Conservation (phyloP, 306 rosid genomes). For the Lathyrus tuberosus region DNA sequence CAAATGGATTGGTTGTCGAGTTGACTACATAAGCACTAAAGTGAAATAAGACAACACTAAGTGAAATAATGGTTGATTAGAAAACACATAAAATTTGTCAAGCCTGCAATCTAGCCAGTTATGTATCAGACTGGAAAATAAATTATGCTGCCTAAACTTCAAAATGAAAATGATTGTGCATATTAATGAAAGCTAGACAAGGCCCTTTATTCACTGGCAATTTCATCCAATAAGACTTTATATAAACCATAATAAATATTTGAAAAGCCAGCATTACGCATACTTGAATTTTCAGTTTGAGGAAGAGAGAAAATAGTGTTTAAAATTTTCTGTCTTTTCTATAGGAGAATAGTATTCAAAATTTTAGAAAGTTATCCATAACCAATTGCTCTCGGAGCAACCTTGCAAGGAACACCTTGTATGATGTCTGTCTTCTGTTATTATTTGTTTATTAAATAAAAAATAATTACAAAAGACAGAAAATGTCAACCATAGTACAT, state of each 20-base stretch:
- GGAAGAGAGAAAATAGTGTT: not conserved
- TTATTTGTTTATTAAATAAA: slow-evolving; percentile 9
- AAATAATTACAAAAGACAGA: not conserved
- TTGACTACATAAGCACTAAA: not conserved
- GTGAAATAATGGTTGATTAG: not conserved
- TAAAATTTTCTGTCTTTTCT: not conserved
- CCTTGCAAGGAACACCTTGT: slow-evolving; percentile 14
- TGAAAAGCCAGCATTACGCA: slow-evolving; percentile 15
- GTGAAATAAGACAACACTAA: not conserved
- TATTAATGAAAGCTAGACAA: slow-evolving; percentile 21
- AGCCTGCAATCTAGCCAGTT: slow-evolving; percentile 14
- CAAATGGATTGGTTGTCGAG: not conserved
- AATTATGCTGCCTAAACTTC: not conserved
- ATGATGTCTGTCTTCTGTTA: not conserved
- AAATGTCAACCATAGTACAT: slow-evolving; percentile 34
- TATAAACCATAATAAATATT: not conserved
- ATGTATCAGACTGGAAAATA: slow-evolving; percentile 1
- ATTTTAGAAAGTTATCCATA: slow-evolving; percentile 12
- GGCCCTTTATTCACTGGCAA: slow-evolving; percentile 13
- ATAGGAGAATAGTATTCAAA: not conserved
- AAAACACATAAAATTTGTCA: slow-evolving; percentile 1
- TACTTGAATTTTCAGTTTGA: slow-evolving; percentile 24
- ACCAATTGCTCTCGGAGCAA: slow-evolving; percentile 14
- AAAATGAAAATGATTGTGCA: slow-evolving; percentile 1
- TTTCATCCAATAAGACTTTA: slow-evolving; percentile 6